Conservation (phyloP, 371 early-diverging fungal genomes). For the Mortierella sp. region DNA sequence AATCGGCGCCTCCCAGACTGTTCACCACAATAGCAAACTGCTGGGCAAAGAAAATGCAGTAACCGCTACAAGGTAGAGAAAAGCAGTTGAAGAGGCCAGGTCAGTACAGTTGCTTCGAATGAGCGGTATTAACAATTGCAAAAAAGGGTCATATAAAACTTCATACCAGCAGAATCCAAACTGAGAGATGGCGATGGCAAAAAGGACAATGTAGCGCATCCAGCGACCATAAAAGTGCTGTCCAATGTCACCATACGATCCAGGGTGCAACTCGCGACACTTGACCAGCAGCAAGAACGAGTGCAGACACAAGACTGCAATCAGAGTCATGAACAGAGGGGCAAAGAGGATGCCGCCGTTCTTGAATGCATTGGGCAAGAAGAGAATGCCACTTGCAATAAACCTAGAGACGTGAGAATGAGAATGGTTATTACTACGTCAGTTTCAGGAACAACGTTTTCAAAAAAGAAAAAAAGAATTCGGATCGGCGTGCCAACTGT, state of each 20-base stretch:
- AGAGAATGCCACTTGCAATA: slow-evolving; percentile 86
- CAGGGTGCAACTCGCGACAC: slow-evolving; percentile 73
- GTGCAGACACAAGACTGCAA: slow-evolving; percentile 76
- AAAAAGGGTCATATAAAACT: slow-evolving; percentile 60
- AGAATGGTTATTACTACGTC: neutral
- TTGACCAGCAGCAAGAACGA: slow-evolving; percentile 78
- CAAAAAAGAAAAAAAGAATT: neutral
- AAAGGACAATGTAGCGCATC: slow-evolving; percentile 83
- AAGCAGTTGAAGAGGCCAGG: neutral
- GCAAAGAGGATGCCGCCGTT: slow-evolving; percentile 85
- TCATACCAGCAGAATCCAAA: slow-evolving; percentile 91
- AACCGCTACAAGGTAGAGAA: slow-evolving; percentile 27
- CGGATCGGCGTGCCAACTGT: neutral
- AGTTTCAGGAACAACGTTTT: neutral
- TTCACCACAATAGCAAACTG: slow-evolving; percentile 54
- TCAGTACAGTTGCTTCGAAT: too few species aligned
- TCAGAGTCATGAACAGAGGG: slow-evolving; percentile 69
- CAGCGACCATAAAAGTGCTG: slow-evolving; percentile 83
- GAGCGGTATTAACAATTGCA: slow-evolving; percentile 43
- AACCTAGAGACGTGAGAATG: slow-evolving; percentile 62
- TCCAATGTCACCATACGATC: slow-evolving; percentile 95
- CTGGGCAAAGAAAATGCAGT: slow-evolving; percentile 53
- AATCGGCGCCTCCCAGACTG: slow-evolving; percentile 41
- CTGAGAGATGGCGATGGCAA: slow-evolving; percentile 90
- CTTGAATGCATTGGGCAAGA: slow-evolving; percentile 85